These are phyloP conservation scores for Gossypium schwendimanii DNA, from an alignment of 441 rosid genomes.

Conservation along the genomic window DNA sequence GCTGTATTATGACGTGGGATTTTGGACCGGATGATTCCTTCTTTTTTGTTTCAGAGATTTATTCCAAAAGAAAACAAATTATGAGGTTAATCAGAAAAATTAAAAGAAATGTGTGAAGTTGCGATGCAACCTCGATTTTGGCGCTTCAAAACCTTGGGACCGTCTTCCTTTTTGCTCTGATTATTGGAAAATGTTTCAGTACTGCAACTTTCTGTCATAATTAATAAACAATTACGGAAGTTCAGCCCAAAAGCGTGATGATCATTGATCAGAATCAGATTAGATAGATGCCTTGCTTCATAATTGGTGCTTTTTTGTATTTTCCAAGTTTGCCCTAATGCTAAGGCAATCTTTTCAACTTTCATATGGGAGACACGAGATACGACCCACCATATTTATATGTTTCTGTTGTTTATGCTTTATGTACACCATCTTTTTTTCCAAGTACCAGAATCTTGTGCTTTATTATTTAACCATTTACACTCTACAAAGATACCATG, in stretches of 20 bases:
- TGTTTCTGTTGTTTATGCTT: background rate
- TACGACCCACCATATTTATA: background rate
- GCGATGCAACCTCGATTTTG: constrained; percentile 25
- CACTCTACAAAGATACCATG: background rate
- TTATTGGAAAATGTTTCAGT: background rate
- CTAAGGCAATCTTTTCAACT: background rate
- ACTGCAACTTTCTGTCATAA: background rate
- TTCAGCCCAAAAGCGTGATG: background rate
- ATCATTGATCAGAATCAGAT: background rate
- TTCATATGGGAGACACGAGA: background rate
- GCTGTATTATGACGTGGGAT: constrained; percentile 2
- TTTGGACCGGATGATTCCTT: background rate
- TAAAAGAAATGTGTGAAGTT: constrained; percentile 5
- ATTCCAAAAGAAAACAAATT: background rate
- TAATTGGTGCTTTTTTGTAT: background rate
- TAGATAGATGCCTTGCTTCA: background rate
- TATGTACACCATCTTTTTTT: background rate
- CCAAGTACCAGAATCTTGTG: background rate
- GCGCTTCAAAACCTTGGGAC: constrained; percentile 10
- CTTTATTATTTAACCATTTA: background rate
- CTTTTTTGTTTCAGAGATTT: background rate
- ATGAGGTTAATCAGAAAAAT: constrained; percentile 8
- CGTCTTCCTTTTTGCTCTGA: background rate
- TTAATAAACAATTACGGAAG: background rate
- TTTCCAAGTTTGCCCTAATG: background rate